Evolutionary conservation across 805 yeast genomes (phyloP), one percentile per base, ranked within the genome.

Genomic region (Maudiozyma turicensis): DNA sequence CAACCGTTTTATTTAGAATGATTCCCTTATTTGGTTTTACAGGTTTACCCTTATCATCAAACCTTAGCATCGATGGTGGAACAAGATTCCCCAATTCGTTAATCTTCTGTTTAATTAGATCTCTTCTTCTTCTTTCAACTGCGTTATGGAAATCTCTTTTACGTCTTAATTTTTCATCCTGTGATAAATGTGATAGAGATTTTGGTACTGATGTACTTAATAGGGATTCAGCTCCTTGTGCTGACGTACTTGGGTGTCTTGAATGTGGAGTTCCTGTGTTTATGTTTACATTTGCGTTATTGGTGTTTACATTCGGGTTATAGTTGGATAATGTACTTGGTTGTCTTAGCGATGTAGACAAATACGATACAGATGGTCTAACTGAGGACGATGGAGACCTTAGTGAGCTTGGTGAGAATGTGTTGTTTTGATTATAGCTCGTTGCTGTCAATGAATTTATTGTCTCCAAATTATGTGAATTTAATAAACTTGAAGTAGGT

Each of bases 101-200:
- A 53, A 90, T 89, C 58, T 86, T 81, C 59, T 86, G 95, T 63
- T 90, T 89, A 60, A 90, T 90, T 57, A 87, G 73, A 64, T 91
- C 98, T 53, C 98, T 75, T 61, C 98, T 76, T 57, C 96, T 75
- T 58, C 96, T 76, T 66, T 90, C 98, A 5, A 90, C 97, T 1
- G 95, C 96, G 62, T 90, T 90, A 65, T 90, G 98, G 53, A 88
- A 82, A 61, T 89, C 96, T 51, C 95, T 71, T 53, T 96, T 75
- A 53, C 95, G 75, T 52, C 80, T 77, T 48, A 85, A 64, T 60
- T 84, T 85, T 51, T 84, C 88, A 47, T 84, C 95, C 58, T 57
- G 53, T 13, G 67, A 52, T 43, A 59, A 42, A 47, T 51, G 52
- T 10, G 57, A 47, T 37, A 54, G 20, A 11, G 50, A 46, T 45